Conservation (phyloP, 1,139 yeast genomes). For the Scheffersomyces insectosa region DNA sequence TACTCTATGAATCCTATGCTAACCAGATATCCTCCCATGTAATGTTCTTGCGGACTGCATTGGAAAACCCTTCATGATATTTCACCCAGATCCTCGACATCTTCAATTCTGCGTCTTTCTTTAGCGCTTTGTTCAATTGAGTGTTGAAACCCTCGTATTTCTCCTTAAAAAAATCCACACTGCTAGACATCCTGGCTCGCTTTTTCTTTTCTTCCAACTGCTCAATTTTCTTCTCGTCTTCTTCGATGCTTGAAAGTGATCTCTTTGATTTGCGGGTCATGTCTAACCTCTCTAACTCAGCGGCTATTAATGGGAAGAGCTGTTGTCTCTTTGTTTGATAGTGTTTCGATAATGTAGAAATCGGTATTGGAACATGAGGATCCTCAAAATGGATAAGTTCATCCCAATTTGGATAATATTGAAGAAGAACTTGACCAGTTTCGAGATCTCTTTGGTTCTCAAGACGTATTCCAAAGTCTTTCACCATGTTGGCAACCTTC, state of each 20-base stretch:
- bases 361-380: slow-evolving; percentile 18
- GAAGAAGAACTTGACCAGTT: slow-evolving; percentile 30
- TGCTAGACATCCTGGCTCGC: slow-evolving; percentile 22
- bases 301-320: slow-evolving; percentile 39
- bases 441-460: slow-evolving; percentile 38
- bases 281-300: slow-evolving; percentile 41
- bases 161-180: slow-evolving; percentile 43
- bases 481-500: slow-evolving; percentile 28
- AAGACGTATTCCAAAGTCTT: slow-evolving; percentile 28
- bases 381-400: slow-evolving; percentile 28
- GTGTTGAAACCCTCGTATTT: slow-evolving; percentile 36
- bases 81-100: slow-evolving; percentile 76
- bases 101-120: slow-evolving; percentile 4
- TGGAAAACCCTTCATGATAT: slow-evolving; percentile 89
- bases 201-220: slow-evolving; percentile 24
- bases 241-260: slow-evolving; percentile 1
- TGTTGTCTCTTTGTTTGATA: slow-evolving; percentile 32
- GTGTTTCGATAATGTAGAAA: slow-evolving; percentile 18
- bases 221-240: slow-evolving; percentile 20
- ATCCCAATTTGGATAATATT: slow-evolving; percentile 40
- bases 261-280: slow-evolving; percentile 17
- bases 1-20: slow-evolving; percentile 7
- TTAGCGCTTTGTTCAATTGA: slow-evolving; percentile 16
- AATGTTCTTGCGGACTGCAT: slow-evolving; percentile 86
- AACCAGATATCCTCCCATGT: slow-evolving; percentile 76